A percentile compares a stretch with the other conserved stretches of the same genome.
These are phyloP conservation scores for Chimonanthus salicifolius DNA, from an alignment of 164 flowering plant species.

Conservation along the genomic window DNA sequence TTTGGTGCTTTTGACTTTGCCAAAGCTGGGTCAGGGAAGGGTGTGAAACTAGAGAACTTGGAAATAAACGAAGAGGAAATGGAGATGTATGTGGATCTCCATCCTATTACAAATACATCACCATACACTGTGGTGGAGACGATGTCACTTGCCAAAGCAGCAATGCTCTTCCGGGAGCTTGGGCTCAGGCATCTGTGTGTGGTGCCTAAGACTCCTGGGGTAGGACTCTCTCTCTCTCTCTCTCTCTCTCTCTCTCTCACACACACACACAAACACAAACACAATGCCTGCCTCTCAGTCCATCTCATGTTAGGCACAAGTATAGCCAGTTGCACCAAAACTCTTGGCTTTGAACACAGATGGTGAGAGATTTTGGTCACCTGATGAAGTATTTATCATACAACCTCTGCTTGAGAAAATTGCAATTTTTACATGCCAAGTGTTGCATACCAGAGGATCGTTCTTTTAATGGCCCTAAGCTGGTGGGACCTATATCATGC, in stretches of 20 bases:
- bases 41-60: slow-evolving; percentile 70
- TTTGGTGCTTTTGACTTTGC: slow-evolving; percentile 84
- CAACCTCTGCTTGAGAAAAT: too few species aligned
- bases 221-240: slow-evolving; percentile 24
- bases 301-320: not conserved
- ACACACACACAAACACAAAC: not conserved
- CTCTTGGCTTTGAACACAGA: too few species aligned
- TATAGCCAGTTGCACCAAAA: too few species aligned
- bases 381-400: too few species aligned
- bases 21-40: slow-evolving; percentile 85
- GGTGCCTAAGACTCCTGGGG: slow-evolving; percentile 88
- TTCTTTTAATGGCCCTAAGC: too few species aligned
- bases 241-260: not conserved
- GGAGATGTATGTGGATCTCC: slow-evolving; percentile 96
- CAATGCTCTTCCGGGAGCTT: slow-evolving; percentile 66
- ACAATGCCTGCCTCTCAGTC: not conserved
- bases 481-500: too few species aligned
- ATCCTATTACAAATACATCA: slow-evolving; percentile 87
- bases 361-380: too few species aligned
- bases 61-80: slow-evolving; percentile 59
- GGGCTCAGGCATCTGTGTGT: slow-evolving; percentile 86
- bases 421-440: too few species aligned
- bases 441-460: too few species aligned
- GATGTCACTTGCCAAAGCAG: slow-evolving; percentile 96
- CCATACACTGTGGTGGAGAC: slow-evolving; percentile 88